Evolutionary conservation across 139 green algal genomes (phyloP).

Genomic region (Closterium sp.): DNA sequence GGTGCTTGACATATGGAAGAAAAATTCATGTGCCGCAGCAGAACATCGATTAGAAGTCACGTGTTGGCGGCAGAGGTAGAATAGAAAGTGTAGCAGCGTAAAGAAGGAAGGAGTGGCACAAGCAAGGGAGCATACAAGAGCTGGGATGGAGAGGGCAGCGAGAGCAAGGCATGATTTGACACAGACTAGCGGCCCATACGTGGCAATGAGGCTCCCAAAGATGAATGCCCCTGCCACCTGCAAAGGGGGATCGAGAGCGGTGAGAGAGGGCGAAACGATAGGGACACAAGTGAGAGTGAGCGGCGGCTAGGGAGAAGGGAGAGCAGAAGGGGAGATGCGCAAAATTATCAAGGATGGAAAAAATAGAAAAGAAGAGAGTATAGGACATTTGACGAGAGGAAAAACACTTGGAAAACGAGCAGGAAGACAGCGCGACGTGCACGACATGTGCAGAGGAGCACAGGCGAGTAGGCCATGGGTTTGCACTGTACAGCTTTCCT

Average conservation of each 20-base stretch:
- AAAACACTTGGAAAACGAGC: background rate
- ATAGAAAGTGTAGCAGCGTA: too few relatives aligned
- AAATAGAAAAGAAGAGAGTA: background rate
- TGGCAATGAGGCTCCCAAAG: conserved; percentile 35
- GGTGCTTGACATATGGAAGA: background rate
- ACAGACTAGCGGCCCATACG: conserved; percentile 4
- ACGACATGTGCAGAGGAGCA: background rate
- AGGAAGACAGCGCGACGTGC: background rate
- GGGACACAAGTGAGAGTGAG: background rate
- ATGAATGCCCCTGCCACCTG: conserved; percentile 37
- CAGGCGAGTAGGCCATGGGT: background rate
- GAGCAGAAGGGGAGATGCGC: background rate
- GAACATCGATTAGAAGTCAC: too few relatives aligned
- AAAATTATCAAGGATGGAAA: background rate
- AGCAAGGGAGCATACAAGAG: conserved; percentile 13
- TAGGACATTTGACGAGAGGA: background rate
- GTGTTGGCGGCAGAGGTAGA: too few relatives aligned
- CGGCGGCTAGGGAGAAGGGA: background rate
- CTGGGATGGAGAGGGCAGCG: conserved; percentile 35
- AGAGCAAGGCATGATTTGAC: conserved; percentile 19
- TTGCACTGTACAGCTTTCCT: background rate
- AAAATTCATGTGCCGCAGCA: too few relatives aligned
- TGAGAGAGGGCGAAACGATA: background rate
- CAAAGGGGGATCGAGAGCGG: background rate
- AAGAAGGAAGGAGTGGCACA: background rate